Conservation (phyloP, 805 yeast species). For the Saccharomycopsis sp. region DNA sequence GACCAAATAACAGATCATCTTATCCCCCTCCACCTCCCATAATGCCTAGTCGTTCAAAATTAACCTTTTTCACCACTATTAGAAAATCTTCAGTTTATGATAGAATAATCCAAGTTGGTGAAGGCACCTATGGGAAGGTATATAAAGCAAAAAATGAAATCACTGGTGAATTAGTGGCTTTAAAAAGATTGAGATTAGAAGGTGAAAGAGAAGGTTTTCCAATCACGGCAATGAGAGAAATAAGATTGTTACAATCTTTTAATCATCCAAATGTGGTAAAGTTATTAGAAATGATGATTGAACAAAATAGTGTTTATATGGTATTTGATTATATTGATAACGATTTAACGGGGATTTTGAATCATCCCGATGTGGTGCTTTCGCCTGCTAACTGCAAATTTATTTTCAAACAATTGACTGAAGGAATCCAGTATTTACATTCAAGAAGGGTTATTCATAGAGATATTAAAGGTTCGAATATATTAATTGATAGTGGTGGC, state of each 20-base stretch:
- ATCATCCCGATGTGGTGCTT: conserved; percentile 60
- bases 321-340: conserved; percentile 89
- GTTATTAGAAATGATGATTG: conserved; percentile 83
- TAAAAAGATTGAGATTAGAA: conserved; percentile 77
- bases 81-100: conserved; percentile 34
- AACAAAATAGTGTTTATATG: conserved; percentile 65
- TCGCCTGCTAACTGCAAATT: conserved; percentile 56
- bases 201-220: conserved; percentile 92
- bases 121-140: conserved; percentile 96
- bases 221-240: conserved; percentile 88
- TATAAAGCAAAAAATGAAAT: conserved; percentile 70
- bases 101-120: conserved; percentile 87
- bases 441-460: conserved; percentile 60
- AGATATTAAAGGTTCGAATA: conserved; percentile 76
- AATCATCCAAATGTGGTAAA: conserved; percentile 78
- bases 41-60: no score
- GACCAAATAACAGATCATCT: no score
- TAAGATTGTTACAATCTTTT: conserved; percentile 71
- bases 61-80: no score
- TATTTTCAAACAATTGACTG: conserved; percentile 52
- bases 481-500: conserved; percentile 54
- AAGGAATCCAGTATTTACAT: conserved; percentile 64
- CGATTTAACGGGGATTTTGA: conserved; percentile 79
- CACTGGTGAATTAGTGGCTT: conserved; percentile 70
- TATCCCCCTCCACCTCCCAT: no score